Base-by-base conservation (phyloP, 2,329 filamentous ascomycete genomes). In the Diaporthe sp. region DNA sequence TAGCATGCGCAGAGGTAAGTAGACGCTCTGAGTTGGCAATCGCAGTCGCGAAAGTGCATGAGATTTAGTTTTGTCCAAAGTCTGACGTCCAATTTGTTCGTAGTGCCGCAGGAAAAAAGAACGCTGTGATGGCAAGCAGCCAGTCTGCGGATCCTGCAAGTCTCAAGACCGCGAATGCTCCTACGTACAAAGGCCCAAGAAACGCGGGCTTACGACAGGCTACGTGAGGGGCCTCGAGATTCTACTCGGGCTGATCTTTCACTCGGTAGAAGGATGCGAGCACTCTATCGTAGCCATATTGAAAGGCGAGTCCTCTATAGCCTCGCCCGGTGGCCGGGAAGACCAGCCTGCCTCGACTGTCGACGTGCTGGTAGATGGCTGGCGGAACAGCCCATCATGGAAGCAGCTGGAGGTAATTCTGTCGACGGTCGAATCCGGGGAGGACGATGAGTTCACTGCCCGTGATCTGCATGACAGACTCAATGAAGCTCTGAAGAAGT, bases 81-180 rank as follows among this genome's bases (percentile, higher is more conserved):
- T 30, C 58, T 61, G 37, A 61, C 17, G 17, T n/a, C 12, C 5
- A 22, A 15, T 86, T 1, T n/a, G n/a, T n/a, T 47, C 27, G 59
- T n/a, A 63, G 59, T 63, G 59, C 39, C 59, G 59, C 25, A 44
- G 25, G 10, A 61, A 61, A 22, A 58, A 58, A 37, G 55, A 15
- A 65, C 76, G 68, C 0, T 82, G 44, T 80, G 39, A 83, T 78
- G 25, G 75, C 72, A n/a, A 82, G 73, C 27, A 84, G 72, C 7
- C 77, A 32, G 19, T 32, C 22, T 65, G 59, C 6, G 59, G 39
- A 44, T 65, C 59, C 10, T 65, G 42, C 59, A 35, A 65, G 4
- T 65, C 59, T 17, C 59, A 65, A n/a, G 39, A 42, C n/a, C 59
- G 59, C 27, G 27, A 65, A 32, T 65, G 59, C 59, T 32, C 27